Evolutionary conservation across 106 monocot species (phyloP), one percentile per base, ranked within the genome.

Genomic region (Dactylorhiza incarnata): DNA sequence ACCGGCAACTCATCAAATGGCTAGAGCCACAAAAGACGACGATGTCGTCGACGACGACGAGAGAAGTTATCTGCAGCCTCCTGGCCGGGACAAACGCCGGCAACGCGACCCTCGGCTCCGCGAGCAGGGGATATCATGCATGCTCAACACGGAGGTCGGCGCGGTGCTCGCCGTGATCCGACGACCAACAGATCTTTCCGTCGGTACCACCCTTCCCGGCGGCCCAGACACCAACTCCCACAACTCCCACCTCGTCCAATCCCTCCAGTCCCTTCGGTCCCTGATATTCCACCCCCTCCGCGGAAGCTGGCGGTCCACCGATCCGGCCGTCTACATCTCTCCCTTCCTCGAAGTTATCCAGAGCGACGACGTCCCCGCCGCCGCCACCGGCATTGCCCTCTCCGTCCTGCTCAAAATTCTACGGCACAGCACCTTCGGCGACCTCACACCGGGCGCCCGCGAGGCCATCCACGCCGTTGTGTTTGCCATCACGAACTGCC

Each of bases 61-160:
- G 24, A 56, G 65, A 25, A 11, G 19, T 29, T 26, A 23, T 24
- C 16, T 22, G 11, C 45, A 72, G 15, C 19, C 58, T 1, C 11
- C 49, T 7, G 17, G 49, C 73, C 2, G 50, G 5, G 5, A 49
- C 15, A 47, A 29, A 26, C 7, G 7, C 75, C 81, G 70, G 1
- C 75, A 74, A 3, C 79, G 80, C 10, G 81, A 81, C 61, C 83
- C 24, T 23, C 84, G 76, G 1, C 61, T 80, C 67, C 79, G 79
- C 14, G 88, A 97, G 26, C 59, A 84, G 5, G 87, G 87, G 76
- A 68, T 97, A 73, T 97, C 93, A n/a, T 97, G 93, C 87, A 91
- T 93, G 89, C 89, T 97, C 76, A 93, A 89, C 82, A 89, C 96
- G 0, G 96, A 97, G 81, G 91, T 89, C 9, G 85, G 87, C 56